Percentiles rank a stretch among this genome's conserved stretches.
phyloP scores from a whole-genome alignment of 176 grass and related monocot genomes.

The Aegilops sharonensis region DNA sequence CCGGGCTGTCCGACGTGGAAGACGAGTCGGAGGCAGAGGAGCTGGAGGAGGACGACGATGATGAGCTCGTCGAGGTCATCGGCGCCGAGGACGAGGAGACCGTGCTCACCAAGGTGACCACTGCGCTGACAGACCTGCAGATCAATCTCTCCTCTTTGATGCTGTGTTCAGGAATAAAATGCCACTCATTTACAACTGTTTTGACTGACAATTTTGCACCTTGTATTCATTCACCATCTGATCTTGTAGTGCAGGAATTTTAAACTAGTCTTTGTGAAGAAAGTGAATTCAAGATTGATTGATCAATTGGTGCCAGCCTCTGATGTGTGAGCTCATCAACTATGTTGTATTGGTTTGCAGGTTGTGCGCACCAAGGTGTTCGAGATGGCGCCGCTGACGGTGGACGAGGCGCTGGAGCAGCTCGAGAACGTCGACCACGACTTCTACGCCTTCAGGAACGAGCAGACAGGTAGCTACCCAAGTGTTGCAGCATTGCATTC shows the following conservation, averaged over 20 bases:
- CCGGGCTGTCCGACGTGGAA: neutral
- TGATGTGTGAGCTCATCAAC: neutral
- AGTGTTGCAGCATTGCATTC: neutral
- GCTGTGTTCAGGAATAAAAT: neutral
- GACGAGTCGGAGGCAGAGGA: constrained; percentile 1
- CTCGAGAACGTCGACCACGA: constrained; percentile 74
- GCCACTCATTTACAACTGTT: neutral
- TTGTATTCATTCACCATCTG: neutral
- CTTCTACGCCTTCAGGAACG: constrained; percentile 89
- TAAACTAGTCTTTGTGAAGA: neutral
- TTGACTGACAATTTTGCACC: too few species aligned
- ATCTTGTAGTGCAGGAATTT: neutral
- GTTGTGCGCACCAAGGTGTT: constrained; percentile 93
- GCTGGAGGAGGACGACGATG: neutral
- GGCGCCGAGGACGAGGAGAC: constrained; percentile 56
- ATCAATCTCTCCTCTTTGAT: neutral
- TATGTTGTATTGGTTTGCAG: constrained; percentile 16
- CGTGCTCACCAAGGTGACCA: constrained; percentile 48
- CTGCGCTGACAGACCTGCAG: too few species aligned
- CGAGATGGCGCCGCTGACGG: constrained; percentile 85
- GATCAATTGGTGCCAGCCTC: neutral
- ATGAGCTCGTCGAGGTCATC: constrained; percentile 27
- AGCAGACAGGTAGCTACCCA: constrained; percentile 46
- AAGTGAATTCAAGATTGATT: neutral
- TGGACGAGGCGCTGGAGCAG: constrained; percentile 92